Evolutionary conservation across 176 grass and related monocot species (phyloP).

Genomic region (Neostapfia colusana): DNA sequence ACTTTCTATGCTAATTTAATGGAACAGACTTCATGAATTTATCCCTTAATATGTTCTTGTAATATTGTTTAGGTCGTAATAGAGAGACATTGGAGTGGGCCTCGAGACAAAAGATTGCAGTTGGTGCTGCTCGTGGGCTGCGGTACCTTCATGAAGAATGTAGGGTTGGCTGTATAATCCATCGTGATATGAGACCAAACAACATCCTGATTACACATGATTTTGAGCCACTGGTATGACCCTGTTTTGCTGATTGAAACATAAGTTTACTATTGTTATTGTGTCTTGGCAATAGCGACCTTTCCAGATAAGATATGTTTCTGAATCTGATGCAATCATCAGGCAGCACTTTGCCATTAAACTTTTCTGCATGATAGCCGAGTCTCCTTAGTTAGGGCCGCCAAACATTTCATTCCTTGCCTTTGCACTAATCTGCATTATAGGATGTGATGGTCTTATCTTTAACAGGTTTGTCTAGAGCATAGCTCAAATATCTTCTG

Average conservation of each 20-base stretch:
- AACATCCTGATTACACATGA: constrained; percentile 99
- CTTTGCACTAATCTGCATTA: neutral
- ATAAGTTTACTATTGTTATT: neutral
- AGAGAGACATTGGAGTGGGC: constrained; percentile 82
- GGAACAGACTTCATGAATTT: neutral
- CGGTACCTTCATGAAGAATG: constrained; percentile 98
- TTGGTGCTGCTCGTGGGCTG: constrained; percentile 92
- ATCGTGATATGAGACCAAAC: constrained; percentile 96
- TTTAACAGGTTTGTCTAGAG: constrained; percentile 1
- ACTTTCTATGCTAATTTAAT: neutral
- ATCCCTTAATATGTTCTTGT: constrained; percentile 9
- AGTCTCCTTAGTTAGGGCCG: neutral
- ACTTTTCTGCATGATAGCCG: constrained; percentile 3
- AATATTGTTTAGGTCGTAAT: constrained; percentile 60
- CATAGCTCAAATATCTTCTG: neutral
- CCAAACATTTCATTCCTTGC: neutral
- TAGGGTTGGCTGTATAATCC: constrained; percentile 97
- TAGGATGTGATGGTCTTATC: constrained; percentile 1
- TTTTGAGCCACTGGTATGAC: constrained; percentile 94
- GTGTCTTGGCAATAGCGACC: neutral
- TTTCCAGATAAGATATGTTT: constrained; percentile 3
- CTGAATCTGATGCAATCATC: constrained; percentile 26
- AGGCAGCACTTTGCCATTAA: constrained; percentile 11
- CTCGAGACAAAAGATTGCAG: constrained; percentile 95
- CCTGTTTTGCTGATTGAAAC: constrained; percentile 4